These are phyloP conservation scores for Chlamydomonas incerta DNA, from an alignment of 139 green algal genomes.

Conservation along the genomic window DNA sequence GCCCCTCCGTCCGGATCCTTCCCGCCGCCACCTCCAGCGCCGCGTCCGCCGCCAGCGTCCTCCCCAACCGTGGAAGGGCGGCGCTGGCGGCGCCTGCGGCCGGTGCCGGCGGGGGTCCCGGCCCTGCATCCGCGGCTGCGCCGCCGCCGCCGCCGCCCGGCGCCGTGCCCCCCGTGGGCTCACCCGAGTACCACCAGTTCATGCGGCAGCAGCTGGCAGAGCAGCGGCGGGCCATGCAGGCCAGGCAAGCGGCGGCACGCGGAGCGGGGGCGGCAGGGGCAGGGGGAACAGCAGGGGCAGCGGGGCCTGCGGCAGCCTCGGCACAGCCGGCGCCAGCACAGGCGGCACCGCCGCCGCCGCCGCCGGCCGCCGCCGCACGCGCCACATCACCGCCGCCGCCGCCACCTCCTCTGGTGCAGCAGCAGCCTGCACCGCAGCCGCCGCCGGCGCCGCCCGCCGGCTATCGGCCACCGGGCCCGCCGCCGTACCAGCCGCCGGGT, in stretches of 20 bases:
- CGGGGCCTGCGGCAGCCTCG: not conserved
- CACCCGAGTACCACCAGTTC: not conserved
- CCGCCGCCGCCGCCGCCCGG: too few relatives aligned
- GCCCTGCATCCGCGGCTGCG: not conserved
- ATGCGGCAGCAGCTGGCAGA: constrained; percentile 2
- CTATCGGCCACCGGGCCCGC: too few relatives aligned
- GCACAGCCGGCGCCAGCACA: not conserved
- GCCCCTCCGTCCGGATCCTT: too few relatives aligned
- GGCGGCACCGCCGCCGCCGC: not conserved
- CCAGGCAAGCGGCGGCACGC: not conserved
- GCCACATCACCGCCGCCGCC: not conserved
- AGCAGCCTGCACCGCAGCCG: not conserved
- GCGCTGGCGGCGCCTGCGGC: too few relatives aligned
- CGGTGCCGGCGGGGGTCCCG: too few relatives aligned
- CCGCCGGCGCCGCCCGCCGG: not conserved
- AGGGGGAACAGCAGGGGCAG: not conserved
- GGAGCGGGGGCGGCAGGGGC: not conserved
- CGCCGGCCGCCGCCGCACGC: not conserved
- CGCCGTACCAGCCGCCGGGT: too few relatives aligned
- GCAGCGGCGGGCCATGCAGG: not conserved
- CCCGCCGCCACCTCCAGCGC: too few relatives aligned
- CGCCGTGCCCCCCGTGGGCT: not conserved
- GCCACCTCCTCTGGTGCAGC: not conserved
- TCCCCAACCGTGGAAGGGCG: too few relatives aligned
- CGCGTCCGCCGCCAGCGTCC: too few relatives aligned